Evolutionary conservation across 495 filamentous ascomycete genomes (phyloP).

Genomic region (Penicillium ucsense): DNA sequence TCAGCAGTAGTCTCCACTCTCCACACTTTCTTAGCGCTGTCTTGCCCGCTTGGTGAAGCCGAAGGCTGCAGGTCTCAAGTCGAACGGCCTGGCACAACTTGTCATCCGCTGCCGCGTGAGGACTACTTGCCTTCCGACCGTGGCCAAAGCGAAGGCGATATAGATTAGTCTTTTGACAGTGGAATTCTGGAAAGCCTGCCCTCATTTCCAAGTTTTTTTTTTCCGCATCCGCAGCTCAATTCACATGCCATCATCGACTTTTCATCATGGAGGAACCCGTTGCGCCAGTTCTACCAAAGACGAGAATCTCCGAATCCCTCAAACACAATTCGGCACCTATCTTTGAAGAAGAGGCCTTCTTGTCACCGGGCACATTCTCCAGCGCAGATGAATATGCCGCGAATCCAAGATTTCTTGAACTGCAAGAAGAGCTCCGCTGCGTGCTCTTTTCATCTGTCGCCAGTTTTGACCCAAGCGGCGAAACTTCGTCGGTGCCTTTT

Average conservation of each 20-base stretch:
- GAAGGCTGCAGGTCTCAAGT: too few relatives aligned
- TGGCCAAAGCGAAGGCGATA: too few relatives aligned
- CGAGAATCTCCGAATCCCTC: conserved; percentile 8
- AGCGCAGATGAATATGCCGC: conserved; percentile 22
- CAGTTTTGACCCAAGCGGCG: conserved; percentile 14
- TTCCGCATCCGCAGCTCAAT: conserved; percentile 9
- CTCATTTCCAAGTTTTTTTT: background rate
- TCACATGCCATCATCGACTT: background rate
- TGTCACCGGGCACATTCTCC: conserved; percentile 21
- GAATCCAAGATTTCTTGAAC: conserved; percentile 18
- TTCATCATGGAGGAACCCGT: conserved; percentile 13
- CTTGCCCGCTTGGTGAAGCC: too few relatives aligned
- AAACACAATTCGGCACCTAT: conserved; percentile 6
- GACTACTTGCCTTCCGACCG: too few relatives aligned
- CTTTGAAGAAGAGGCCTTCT: conserved; percentile 19
- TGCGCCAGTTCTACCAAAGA: conserved; percentile 5
- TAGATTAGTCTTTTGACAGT: too few relatives aligned
- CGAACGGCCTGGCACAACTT: too few relatives aligned
- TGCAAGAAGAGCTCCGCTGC: conserved; percentile 20
- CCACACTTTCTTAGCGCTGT: too few relatives aligned
- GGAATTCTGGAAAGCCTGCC: too few relatives aligned
- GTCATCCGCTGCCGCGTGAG: too few relatives aligned
- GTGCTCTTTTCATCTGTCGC: conserved; percentile 20
- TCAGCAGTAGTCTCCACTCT: too few relatives aligned
- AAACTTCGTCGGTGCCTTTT: conserved; percentile 10